Evolutionary conservation across 305 asterid genomes (phyloP).

Genomic region (Petunia hybrid): DNA sequence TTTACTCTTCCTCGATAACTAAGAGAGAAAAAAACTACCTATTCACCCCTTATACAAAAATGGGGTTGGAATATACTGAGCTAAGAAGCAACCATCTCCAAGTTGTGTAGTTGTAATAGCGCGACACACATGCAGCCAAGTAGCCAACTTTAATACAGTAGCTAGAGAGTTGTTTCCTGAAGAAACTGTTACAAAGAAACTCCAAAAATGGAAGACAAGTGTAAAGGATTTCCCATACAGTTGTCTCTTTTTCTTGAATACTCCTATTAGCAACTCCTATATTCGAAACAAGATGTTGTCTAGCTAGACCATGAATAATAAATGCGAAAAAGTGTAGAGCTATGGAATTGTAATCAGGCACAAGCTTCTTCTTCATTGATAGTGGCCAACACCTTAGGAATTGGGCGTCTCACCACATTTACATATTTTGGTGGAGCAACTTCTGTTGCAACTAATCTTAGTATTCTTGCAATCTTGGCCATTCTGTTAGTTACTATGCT

Average conservation of each 20-base stretch:
- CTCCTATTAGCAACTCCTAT: no score
- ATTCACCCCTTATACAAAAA: neutral
- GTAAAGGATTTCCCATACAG: neutral
- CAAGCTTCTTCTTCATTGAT: slow-evolving; percentile 15
- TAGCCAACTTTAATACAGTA: neutral
- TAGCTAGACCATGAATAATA: no score
- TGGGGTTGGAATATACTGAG: neutral
- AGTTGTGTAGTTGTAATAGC: neutral
- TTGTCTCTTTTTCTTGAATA: no score
- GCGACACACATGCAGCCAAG: neutral
- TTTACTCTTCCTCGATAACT: neutral
- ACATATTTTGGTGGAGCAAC: slow-evolving; percentile 24
- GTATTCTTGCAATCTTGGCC: neutral
- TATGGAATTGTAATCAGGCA: neutral
- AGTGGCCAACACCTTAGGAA: slow-evolving; percentile 22
- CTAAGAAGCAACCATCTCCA: neutral
- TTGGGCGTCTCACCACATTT: neutral
- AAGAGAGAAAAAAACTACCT: neutral
- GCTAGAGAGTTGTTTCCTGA: no score
- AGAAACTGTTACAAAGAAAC: neutral
- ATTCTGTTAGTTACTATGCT: neutral
- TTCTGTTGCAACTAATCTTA: neutral
- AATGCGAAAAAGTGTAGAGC: no score
- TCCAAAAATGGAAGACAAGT: no score
- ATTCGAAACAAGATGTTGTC: no score